Conservation (phyloP, 2,329 filamentous ascomycete species). For the Fusarium sp. region DNA sequence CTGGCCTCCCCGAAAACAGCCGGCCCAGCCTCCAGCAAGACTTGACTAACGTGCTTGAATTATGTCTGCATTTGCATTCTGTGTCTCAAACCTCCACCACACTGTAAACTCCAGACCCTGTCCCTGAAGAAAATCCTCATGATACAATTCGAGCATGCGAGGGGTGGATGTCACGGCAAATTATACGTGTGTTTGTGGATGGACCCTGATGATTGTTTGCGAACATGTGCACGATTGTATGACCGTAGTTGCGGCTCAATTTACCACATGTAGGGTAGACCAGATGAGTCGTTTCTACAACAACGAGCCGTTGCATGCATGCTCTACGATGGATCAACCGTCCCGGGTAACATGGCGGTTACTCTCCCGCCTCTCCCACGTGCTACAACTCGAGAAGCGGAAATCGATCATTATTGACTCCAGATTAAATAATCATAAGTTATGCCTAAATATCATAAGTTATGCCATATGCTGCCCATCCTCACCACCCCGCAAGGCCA, state of each 20-base stretch:
- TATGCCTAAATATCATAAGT: conserved; percentile 30
- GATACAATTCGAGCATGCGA: conserved; percentile 1
- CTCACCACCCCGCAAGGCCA: conserved; percentile 90
- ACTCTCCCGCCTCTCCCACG: conserved; percentile 30
- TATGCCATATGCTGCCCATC: conserved; percentile 71
- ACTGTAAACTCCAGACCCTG: conserved; percentile 39
- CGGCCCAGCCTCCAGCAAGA: conserved; percentile 5
- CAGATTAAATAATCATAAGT: conserved; percentile 30
- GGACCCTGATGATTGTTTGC: conserved; percentile 31
- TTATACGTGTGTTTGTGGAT: conserved; percentile 36
- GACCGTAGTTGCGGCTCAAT: not conserved
- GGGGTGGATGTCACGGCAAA: conserved; percentile 1
- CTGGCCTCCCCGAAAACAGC: conserved; percentile 26
- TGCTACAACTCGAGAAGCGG: conserved; percentile 22
- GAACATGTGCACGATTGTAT: not conserved
- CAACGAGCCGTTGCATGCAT: no score
- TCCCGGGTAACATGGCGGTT: conserved; percentile 5
- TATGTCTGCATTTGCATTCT: conserved; percentile 3
- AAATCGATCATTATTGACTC: conserved; percentile 30
- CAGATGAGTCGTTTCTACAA: no score
- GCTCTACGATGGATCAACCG: not conserved
- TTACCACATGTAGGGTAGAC: no score
- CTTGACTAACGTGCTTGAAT: conserved; percentile 7
- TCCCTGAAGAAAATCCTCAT: conserved; percentile 15
- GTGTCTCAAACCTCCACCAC: conserved; percentile 41